Evolutionary conservation across 2,329 filamentous ascomycete genomes (phyloP), one percentile per base, ranked within the genome.

Genomic region (Venturia pyrina): DNA sequence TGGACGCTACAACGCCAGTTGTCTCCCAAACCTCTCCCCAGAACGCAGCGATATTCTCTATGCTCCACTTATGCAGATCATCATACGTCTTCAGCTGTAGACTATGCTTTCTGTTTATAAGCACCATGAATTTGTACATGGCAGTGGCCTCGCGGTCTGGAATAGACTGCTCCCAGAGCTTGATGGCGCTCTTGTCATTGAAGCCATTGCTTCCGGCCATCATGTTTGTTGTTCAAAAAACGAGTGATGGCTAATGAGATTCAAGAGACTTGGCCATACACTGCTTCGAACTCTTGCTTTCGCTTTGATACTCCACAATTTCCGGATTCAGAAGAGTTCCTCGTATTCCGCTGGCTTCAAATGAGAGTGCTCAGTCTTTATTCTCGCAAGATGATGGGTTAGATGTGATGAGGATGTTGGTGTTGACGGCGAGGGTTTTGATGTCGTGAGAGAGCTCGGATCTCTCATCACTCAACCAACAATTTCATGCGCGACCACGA

Each of bases 1-100:
- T 80, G 32, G 89, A 89, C 5, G 90, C 85, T 69, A 82, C 86
- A 70, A 98, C 83, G 56, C 89, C 89, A 2, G 89, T 89, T 76
- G 89, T 93, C 53, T 89, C 81, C 93, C 93, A 97, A 11, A 91
- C 84, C 65, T 92, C 88, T 62, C 84, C 86, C 93, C 93, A 98
- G 75, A 97, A 96, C 1, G 82, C 79, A 32, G 86, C 82, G 8
- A 91, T 82, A 70, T 93, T 82, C 8, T 88, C 84, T 69, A 95
- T 83, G 69, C 91, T 96, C 93, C 93, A 98, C 73, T 84, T 79
- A 78, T 93, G 89, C 10, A 98, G 83, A n/a, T 85, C 85, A 24
- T 87, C 78, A 73, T 96, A 96, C 68, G 81, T 85, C 21, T 81
- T 74, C 60, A 95, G 80, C 28, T 80, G 74, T 66, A 91, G 75